Base-by-base conservation (phyloP, 2,329 filamentous ascomycete genomes). In the Colletotrichum spaethianum region DNA sequence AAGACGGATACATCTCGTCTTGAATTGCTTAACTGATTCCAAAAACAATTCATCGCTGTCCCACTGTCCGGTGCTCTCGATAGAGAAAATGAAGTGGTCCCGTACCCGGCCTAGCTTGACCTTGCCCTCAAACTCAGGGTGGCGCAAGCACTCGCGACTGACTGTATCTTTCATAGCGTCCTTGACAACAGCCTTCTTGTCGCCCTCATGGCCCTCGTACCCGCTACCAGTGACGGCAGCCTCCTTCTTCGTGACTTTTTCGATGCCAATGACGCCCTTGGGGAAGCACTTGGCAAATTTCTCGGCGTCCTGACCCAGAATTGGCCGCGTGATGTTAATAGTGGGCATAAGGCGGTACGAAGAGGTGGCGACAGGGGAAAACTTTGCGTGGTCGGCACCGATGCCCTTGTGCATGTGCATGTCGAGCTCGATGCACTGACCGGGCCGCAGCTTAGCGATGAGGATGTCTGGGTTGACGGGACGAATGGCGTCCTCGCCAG, bases 331-430 rank as follows among this genome's bases (percentile, higher is more conserved):
- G 79, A 99, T 98, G 75, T 89, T 88, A 82, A 99, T 98, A 75
- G 92, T 92, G 9, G 96, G 96, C 79, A 99, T 85, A 26, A 99
- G 89, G 61, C 96, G 91, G 85, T 99, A 99, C 31, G 93, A 94
- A 3, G 96, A 96, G 1, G 96, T 98, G 3, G 96, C 95, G 44
- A 98, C 96, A 57, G 96, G 96, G 0, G 94, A 98, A 86, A 96
- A 99, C 83, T 99, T 99, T 77, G 96, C 93, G 82, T 99, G 96
- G 83, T 99, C 96, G 75, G 93, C 91, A 59, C 96, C 96, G 76
- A 97, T 91, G 73, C 97, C 96, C 85, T 98, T 97, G 84, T 97
- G 92, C 85, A 96, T 96, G 86, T 98, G 95, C 89, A 97, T 93
- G 76, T 93, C 91, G 73, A 98, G 86, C 78, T 94, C 89, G 78